These are phyloP conservation scores for Sesbania bispinosa DNA, from an alignment of 306 rosid species.

Conservation along the genomic window DNA sequence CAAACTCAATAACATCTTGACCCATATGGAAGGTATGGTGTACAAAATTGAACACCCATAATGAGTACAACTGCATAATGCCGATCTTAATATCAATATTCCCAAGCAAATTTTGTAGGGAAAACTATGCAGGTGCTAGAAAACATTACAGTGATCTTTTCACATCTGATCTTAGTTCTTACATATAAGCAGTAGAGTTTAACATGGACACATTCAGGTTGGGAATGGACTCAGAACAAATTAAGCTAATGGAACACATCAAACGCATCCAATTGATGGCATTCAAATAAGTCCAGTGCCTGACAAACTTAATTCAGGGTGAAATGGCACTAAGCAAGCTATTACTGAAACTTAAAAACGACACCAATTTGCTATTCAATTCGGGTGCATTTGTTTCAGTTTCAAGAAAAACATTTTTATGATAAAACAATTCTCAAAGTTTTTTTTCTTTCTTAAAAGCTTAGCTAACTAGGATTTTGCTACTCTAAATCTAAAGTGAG, in stretches of 20 bases:
- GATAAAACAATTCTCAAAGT: no score
- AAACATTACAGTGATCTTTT: not conserved
- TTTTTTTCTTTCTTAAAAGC: no score
- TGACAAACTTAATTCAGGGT: not conserved
- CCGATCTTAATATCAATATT: not conserved
- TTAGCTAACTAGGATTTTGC: no score
- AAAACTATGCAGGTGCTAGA: not conserved
- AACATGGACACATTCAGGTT: not conserved
- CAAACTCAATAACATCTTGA: not conserved
- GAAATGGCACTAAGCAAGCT: not conserved
- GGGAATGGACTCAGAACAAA: conserved; percentile 3
- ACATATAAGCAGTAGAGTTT: not conserved
- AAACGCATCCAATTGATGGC: not conserved
- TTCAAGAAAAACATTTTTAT: no score
- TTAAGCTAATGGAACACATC: no score
- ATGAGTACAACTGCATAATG: not conserved
- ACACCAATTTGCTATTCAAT: not conserved
- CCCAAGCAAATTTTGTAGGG: not conserved
- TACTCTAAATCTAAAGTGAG: no score
- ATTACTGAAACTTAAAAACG: not conserved
- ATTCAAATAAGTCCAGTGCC: not conserved
- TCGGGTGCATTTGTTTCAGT: no score
- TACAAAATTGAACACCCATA: not conserved
- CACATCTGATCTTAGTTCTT: not conserved
- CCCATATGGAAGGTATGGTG: not conserved